Conservation (phyloP, 2,329 filamentous ascomycete genomes). For the Aspergillus unguis region DNA sequence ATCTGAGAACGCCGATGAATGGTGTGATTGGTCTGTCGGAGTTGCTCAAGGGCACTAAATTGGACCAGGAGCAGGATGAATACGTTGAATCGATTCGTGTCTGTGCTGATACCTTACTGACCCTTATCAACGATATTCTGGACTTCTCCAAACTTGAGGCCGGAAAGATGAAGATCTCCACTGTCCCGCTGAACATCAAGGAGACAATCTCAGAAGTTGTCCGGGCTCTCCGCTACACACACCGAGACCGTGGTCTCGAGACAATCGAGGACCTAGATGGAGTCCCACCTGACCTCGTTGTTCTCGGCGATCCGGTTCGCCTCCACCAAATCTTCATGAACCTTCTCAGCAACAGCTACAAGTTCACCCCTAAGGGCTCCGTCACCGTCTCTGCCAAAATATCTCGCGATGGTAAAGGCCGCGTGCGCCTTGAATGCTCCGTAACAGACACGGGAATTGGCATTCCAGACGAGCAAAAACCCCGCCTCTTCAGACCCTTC, state of each 20-base stretch:
- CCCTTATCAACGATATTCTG: constrained; percentile 86
- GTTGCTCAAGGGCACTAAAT: constrained; percentile 55
- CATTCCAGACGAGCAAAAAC: constrained; percentile 71
- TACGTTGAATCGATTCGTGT: constrained; percentile 63
- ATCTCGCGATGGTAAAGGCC: constrained; percentile 66
- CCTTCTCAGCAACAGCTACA: constrained; percentile 86
- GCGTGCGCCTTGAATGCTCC: constrained; percentile 75
- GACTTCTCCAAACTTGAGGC: constrained; percentile 87
- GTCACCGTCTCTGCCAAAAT: constrained; percentile 78
- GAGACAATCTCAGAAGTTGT: constrained; percentile 64
- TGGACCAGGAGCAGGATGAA: constrained; percentile 58
- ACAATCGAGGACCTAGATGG: constrained; percentile 63
- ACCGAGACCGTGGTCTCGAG: constrained; percentile 57
- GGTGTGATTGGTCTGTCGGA: constrained; percentile 79
- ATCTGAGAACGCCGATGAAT: constrained; percentile 91
- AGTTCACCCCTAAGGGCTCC: constrained; percentile 83
- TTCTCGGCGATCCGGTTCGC: constrained; percentile 81
- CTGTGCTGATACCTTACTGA: constrained; percentile 71
- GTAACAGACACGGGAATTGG: constrained; percentile 90
- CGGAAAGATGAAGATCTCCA: constrained; percentile 82
- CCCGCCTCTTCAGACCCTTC: constrained; percentile 87
- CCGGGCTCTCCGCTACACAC: constrained; percentile 61
- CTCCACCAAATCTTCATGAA: constrained; percentile 77
- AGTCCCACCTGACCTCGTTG: constrained; percentile 58
- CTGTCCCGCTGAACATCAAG: constrained; percentile 74